phyloP scores from a whole-genome alignment of 805 yeast genomes.

The Sungouiozyma intestinalis region DNA sequence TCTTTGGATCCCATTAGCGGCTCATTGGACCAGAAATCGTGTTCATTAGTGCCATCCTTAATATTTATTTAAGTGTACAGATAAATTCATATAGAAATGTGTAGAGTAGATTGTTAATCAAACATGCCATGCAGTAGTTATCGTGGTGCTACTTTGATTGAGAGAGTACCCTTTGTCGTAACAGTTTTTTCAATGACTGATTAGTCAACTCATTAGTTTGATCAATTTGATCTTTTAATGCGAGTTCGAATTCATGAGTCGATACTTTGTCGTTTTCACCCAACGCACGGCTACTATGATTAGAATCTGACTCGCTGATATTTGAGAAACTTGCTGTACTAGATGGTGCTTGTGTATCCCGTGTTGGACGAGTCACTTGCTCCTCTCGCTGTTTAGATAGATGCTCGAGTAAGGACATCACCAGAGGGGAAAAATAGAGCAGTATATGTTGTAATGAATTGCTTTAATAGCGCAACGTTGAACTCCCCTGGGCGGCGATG shows the following conservation, averaged over 20 bases:
- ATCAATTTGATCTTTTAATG: conserved; percentile 31
- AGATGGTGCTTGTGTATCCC: too few species aligned
- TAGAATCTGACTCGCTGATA: not conserved
- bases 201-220: conserved; percentile 35
- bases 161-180: conserved; percentile 27
- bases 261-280: conserved; percentile 7
- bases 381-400: not conserved
- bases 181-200: conserved; percentile 29
- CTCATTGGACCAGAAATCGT: not conserved
- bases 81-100: too few species aligned
- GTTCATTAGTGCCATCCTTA: too few species aligned
- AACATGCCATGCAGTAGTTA: not conserved
- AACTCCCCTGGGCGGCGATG: too few species aligned
- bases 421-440: too few species aligned
- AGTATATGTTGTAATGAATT: too few species aligned
- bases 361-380: not conserved
- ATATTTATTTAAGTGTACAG: too few species aligned
- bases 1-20: conserved; percentile 7
- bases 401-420: not conserved
- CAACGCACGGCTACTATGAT: conserved; percentile 1
- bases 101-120: not conserved
- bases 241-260: conserved; percentile 31
- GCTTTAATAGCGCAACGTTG: not conserved
- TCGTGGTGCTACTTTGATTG: not conserved
- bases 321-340: too few species aligned